phyloP scores from a whole-genome alignment of 805 yeast species.

The Nematodospora valgi region DNA sequence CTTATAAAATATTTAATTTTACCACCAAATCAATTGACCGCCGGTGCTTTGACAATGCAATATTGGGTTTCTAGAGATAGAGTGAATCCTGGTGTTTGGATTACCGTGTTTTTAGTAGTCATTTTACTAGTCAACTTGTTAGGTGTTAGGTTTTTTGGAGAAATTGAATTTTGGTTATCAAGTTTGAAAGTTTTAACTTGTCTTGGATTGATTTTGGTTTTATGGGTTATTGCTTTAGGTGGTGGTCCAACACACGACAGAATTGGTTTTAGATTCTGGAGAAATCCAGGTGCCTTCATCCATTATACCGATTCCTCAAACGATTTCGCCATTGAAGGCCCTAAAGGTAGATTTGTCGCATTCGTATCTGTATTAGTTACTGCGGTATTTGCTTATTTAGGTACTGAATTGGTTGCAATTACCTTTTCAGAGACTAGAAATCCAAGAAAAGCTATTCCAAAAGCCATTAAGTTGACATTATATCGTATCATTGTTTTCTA shows the following conservation, averaged over 20 bases:
- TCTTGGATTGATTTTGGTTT: slow-evolving; percentile 61
- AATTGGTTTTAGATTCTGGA: slow-evolving; percentile 70
- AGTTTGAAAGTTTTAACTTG: slow-evolving; percentile 62
- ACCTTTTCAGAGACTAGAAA: slow-evolving; percentile 67
- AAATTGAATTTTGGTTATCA: slow-evolving; percentile 63
- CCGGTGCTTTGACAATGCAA: slow-evolving; percentile 52
- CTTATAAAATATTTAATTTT: slow-evolving; percentile 52
- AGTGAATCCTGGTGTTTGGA: slow-evolving; percentile 58
- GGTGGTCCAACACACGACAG: slow-evolving; percentile 77
- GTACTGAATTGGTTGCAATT: slow-evolving; percentile 68
- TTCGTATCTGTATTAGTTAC: slow-evolving; percentile 61
- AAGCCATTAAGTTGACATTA: slow-evolving; percentile 66
- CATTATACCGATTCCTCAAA: slow-evolving; percentile 43
- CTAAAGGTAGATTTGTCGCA: slow-evolving; percentile 56
- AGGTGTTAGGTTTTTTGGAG: slow-evolving; percentile 52
- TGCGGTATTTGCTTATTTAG: slow-evolving; percentile 68
- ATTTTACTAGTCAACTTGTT: slow-evolving; percentile 41
- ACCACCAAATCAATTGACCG: slow-evolving; percentile 63
- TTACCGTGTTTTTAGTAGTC: slow-evolving; percentile 44
- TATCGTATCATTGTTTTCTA: slow-evolving; percentile 68
- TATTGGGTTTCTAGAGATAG: slow-evolving; percentile 48
- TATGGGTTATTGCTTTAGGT: slow-evolving; percentile 67
- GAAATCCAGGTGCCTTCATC: slow-evolving; percentile 60
- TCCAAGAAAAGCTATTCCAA: slow-evolving; percentile 65
- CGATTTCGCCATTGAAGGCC: slow-evolving; percentile 34